A percentile compares a stretch with the other conserved stretches of the same genome.
Evolutionary conservation across 163 green algal species (phyloP).

Genomic region (Picocystis sp.): DNA sequence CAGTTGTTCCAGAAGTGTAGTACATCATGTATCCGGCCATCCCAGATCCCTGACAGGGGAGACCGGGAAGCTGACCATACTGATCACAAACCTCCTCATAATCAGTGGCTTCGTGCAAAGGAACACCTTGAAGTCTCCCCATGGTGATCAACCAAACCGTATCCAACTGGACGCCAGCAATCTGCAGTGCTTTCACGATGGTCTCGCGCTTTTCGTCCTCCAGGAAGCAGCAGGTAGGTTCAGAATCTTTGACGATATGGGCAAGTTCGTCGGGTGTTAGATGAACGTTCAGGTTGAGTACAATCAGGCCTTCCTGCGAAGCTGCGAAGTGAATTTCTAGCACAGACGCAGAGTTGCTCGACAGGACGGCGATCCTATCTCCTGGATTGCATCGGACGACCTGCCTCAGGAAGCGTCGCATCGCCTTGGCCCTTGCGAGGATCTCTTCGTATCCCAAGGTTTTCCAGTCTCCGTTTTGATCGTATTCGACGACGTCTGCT

Average conservation of each 20-base stretch:
- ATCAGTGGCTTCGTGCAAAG: neutral
- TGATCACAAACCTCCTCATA: conserved; percentile 7
- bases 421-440: too few relatives aligned
- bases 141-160: neutral
- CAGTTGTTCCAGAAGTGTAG: conserved; percentile 61
- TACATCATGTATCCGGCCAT: conserved; percentile 47
- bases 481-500: too few relatives aligned
- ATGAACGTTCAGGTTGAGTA: conserved; percentile 14
- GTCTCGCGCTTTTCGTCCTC: neutral
- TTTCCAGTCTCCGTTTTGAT: too few relatives aligned
- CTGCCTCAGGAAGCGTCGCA: too few relatives aligned
- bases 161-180: neutral
- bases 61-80: neutral
- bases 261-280: conserved; percentile 11
- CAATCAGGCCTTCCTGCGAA: neutral
- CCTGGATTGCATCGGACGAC: conserved; percentile 7
- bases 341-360: conserved; percentile 34
- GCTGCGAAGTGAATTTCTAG: conserved; percentile 13
- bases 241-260: conserved; percentile 15
- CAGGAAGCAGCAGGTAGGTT: conserved; percentile 5
- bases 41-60: neutral
- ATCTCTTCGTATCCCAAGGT: too few relatives aligned
- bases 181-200: conserved; percentile 7
- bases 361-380: conserved; percentile 31
- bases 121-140: neutral